Conservation (phyloP, 208 protist species). For the Wallacemonas rigidus region DNA sequence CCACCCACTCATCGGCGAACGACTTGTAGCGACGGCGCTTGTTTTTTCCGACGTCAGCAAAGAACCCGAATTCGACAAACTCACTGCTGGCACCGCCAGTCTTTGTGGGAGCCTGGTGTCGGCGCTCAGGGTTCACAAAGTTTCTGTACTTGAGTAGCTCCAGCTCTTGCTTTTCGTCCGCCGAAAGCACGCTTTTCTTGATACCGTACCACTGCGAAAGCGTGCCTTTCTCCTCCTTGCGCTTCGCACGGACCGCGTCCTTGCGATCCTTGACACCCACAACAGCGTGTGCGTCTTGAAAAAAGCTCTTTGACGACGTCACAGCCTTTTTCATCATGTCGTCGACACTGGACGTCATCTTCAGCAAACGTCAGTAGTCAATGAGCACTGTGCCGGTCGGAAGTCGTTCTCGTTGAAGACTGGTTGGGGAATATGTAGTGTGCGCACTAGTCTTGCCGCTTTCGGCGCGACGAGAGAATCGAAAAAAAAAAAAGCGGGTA, state of each 20-base stretch:
- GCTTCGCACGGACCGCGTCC: conserved; percentile 63
- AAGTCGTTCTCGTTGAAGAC: too few species aligned
- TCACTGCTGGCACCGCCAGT: conserved; percentile 40
- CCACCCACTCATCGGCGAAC: conserved; percentile 90
- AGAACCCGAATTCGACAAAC: conserved; percentile 91
- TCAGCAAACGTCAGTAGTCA: too few species aligned
- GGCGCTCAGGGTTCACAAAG: conserved; percentile 74
- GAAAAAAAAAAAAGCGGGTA: conserved; percentile 6
- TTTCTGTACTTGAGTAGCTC: conserved; percentile 90
- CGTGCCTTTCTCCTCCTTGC: conserved; percentile 69
- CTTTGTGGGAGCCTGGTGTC: conserved; percentile 85
- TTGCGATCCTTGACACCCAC: conserved; percentile 74
- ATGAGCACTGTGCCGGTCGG: too few species aligned
- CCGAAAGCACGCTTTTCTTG: conserved; percentile 58
- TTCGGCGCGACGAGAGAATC: not conserved
- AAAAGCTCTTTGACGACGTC: conserved; percentile 70
- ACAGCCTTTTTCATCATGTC: conserved; percentile 89
- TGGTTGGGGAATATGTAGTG: too few species aligned
- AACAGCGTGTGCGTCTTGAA: conserved; percentile 56
- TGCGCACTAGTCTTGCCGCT: too few species aligned
- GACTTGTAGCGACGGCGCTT: conserved; percentile 78
- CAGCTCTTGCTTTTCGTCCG: conserved; percentile 70
- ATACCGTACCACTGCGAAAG: conserved; percentile 90
- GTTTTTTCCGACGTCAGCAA: conserved; percentile 75
- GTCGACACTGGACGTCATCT: conserved; percentile 39